Evolutionary conservation across 1,139 yeast genomes (phyloP).

Genomic region (Taphrina pruni): DNA sequence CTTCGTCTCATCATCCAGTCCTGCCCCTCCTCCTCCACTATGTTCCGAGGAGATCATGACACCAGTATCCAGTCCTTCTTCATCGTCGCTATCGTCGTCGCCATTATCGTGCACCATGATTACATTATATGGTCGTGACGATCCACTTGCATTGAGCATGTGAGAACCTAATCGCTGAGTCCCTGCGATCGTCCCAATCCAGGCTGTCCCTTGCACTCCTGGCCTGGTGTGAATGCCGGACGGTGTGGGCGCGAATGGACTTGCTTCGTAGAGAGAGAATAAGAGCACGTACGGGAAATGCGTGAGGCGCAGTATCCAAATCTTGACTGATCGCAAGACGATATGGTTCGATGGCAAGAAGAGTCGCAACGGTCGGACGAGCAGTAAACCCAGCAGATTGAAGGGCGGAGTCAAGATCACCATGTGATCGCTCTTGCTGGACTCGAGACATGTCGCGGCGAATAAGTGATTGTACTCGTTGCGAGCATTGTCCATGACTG

Average conservation of each 20-base stretch:
- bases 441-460: slow-evolving; percentile 40
- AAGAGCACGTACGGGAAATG: slow-evolving; percentile 50
- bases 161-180: neutral
- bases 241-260: slow-evolving; percentile 18
- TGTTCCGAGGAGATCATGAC: slow-evolving; percentile 10
- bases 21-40: neutral
- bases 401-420: slow-evolving; percentile 52
- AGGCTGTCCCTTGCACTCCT: neutral
- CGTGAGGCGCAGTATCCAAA: slow-evolving; percentile 49
- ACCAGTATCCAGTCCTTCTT: slow-evolving; percentile 39
- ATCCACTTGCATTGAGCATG: neutral
- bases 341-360: slow-evolving; percentile 48
- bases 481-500: slow-evolving; percentile 51
- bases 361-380: slow-evolving; percentile 50
- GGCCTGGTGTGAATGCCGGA: slow-evolving; percentile 20
- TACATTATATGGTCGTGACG: neutral
- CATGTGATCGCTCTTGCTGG: slow-evolving; percentile 51
- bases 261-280: slow-evolving; percentile 48
- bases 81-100: slow-evolving; percentile 31
- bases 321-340: slow-evolving; percentile 46
- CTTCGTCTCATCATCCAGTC: slow-evolving; percentile 28
- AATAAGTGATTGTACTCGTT: slow-evolving; percentile 34
- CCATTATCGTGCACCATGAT: neutral
- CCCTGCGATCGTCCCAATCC: neutral
- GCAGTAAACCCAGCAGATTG: slow-evolving; percentile 48